Evolutionary conservation across 331 rosid genomes (phyloP).

Genomic region (Quercus phellos): DNA sequence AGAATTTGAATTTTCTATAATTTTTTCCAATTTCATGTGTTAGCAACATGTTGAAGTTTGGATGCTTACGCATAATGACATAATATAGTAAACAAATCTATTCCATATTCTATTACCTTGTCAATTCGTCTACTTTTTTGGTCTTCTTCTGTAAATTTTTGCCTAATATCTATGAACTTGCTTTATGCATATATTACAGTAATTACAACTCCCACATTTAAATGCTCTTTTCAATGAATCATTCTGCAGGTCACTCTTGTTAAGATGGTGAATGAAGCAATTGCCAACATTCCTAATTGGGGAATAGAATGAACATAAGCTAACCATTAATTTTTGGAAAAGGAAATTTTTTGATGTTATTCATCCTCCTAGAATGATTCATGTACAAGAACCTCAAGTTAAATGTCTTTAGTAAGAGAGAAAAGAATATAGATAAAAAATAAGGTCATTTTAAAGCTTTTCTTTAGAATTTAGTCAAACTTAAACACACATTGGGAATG

Average conservation of each 20-base stretch:
- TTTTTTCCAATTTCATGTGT: neutral
- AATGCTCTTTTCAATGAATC: neutral
- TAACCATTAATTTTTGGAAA: neutral
- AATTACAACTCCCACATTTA: constrained; percentile 6
- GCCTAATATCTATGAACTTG: neutral
- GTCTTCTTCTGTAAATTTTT: neutral
- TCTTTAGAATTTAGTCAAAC: neutral
- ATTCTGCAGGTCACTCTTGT: constrained; percentile 66
- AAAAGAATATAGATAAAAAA: neutral
- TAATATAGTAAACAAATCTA: neutral
- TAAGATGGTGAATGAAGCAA: constrained; percentile 89
- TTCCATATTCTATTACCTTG: neutral
- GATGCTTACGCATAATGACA: neutral
- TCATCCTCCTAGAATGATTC: neutral
- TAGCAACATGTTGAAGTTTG: neutral
- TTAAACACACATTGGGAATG: neutral
- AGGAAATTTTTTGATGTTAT: neutral
- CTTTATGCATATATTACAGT: neutral
- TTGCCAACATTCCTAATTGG: constrained; percentile 77
- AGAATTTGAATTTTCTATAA: neutral
- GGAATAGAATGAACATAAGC: constrained; percentile 34
- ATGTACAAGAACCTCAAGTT: constrained; percentile 6
- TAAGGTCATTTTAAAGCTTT: neutral
- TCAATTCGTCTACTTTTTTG: neutral
- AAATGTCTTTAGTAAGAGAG: neutral